Conservation (phyloP, 108 stramenopile species). For the Stephanodiscus triporus region DNA sequence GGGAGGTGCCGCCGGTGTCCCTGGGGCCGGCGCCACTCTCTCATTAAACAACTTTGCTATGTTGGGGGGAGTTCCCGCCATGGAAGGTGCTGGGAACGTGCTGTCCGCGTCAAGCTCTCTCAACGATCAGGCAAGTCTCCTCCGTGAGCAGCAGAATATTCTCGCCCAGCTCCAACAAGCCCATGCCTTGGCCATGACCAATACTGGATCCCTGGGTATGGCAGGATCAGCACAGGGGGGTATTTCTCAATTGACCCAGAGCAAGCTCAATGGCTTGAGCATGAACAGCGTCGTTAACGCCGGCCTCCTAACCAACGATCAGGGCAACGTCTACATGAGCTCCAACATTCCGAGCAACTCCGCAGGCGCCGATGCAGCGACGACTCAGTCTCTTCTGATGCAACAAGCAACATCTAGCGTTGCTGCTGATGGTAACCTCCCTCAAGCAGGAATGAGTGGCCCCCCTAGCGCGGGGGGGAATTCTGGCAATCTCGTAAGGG, state of each 20-base stretch:
- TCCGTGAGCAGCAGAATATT: slow-evolving; percentile 40
- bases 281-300: neutral
- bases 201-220: neutral
- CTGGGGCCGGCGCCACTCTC: neutral
- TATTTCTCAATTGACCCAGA: slow-evolving; percentile 5
- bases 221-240: slow-evolving; percentile 1
- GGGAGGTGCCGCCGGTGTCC: slow-evolving; percentile 4
- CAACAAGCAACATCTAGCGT: slow-evolving; percentile 15
- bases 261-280: slow-evolving; percentile 5
- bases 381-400: slow-evolving; percentile 13
- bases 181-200: slow-evolving; percentile 24
- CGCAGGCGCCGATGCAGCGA: slow-evolving; percentile 4
- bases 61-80: slow-evolving; percentile 12
- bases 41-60: slow-evolving; percentile 8
- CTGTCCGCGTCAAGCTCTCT: neutral
- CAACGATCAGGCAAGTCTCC: slow-evolving; percentile 18
- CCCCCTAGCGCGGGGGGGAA: neutral
- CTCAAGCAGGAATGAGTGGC: slow-evolving; percentile 10
- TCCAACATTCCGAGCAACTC: slow-evolving; percentile 3
- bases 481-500: slow-evolving; percentile 1
- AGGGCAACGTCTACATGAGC: slow-evolving; percentile 28
- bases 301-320: slow-evolving; percentile 37
- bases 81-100: slow-evolving; percentile 12
- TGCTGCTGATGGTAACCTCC: slow-evolving; percentile 6
- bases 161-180: slow-evolving; percentile 51